Evolutionary conservation across 2,329 filamentous ascomycete species (phyloP), one percentile per base, ranked within the genome.

Genomic region (Claviceps spartinae): DNA sequence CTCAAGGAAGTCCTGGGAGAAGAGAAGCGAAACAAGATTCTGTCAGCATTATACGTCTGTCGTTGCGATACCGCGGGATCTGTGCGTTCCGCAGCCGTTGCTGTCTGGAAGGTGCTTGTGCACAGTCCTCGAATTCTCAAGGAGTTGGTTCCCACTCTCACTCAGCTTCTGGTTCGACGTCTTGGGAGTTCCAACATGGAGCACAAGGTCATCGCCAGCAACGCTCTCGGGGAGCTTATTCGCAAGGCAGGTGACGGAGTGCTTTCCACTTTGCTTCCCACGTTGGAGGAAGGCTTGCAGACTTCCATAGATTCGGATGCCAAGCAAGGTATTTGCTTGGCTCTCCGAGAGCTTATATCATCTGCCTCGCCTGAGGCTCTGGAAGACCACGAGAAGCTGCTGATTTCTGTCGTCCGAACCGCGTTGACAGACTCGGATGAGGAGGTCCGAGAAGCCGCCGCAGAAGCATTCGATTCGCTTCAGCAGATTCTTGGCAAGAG

Each of bases 191-290:
- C 90, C 46, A 97, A 96, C 64, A 90, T 95, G 84, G 93, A 98
- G 67, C 93, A 98, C 69, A 97, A 96, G 74, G 86, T 95, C 60
- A 98, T 98, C 74, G 93, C 94, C 58, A 91, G 91, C 66, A 97
- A 97, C 67, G 89, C 93, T 48, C 77, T 98, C 52, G 93, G 93
- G 63, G 93, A 98, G 66, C 81, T 98, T 58, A 97, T 98, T 63
- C 85, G 93, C 62, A 96, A 95, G 69, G 91, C 93, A 62, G 93
- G 94, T 55, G 93, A 98, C 66, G 86, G 88, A 52, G 90, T 98
- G 53, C 75, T 98, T 56, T 81, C 89, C 24, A 94, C 82, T 44
- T 72, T 98, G 54, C 72, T 98, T 55, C 93, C 93, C 34, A 95
- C 90, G 37, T 79, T 98, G 48, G 90, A 97, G 65, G 88, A 95